Percentiles rank a stretch among this genome's conserved stretches.
phyloP scores from a whole-genome alignment of 352 stramenopile genomes.

The Pythium oligandrum region DNA sequence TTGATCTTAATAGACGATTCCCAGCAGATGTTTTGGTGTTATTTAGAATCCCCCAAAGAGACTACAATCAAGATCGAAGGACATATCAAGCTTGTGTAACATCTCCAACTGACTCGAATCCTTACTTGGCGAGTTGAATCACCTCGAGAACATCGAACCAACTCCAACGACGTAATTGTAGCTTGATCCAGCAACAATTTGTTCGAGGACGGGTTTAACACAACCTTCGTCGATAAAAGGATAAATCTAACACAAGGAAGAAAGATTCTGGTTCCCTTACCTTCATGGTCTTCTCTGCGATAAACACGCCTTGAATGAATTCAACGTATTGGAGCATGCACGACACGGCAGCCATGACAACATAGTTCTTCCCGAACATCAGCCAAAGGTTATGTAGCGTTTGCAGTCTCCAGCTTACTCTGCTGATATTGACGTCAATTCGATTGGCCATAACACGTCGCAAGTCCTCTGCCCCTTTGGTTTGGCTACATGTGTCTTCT shows the following conservation, averaged over 20 bases:
- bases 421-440: constrained; percentile 78
- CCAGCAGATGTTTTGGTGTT: constrained; percentile 73
- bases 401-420: constrained; percentile 24
- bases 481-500: constrained; percentile 39
- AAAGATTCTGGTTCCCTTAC: constrained; percentile 14
- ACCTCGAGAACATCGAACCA: constrained; percentile 51
- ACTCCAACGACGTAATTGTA: constrained; percentile 68
- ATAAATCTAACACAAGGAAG: neutral
- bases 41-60: constrained; percentile 72
- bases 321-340: constrained; percentile 86
- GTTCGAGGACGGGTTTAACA: constrained; percentile 64
- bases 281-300: constrained; percentile 81
- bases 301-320: constrained; percentile 81
- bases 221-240: constrained; percentile 29
- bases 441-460: constrained; percentile 79
- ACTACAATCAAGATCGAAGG: constrained; percentile 25
- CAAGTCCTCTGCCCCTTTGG: constrained; percentile 78
- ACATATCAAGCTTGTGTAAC: too few species aligned
- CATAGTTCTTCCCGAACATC: constrained; percentile 57
- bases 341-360: constrained; percentile 73
- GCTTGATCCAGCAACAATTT: constrained; percentile 82
- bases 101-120: too few species aligned
- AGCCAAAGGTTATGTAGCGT: neutral
- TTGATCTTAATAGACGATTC: constrained; percentile 70
- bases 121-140: constrained; percentile 51